These are phyloP conservation scores for Colletotrichum tanaceti DNA, from an alignment of 2,329 filamentous ascomycete species.

Conservation along the genomic window DNA sequence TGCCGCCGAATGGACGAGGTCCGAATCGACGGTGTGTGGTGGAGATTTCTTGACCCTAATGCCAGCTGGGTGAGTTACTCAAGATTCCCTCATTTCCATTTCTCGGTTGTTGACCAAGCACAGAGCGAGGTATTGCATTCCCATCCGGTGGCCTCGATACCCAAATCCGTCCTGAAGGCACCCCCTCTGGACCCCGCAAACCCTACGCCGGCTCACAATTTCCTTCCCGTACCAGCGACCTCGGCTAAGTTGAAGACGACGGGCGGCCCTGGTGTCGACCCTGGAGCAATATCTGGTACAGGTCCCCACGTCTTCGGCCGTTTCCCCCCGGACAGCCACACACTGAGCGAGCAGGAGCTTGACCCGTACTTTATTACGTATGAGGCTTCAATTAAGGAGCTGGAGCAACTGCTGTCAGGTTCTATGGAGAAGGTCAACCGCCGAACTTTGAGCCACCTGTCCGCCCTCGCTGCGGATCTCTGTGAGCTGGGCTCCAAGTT, in stretches of 20 bases:
- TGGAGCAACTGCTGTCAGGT: slow-evolving; percentile 88
- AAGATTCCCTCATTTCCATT: background rate
- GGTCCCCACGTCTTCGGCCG: slow-evolving; percentile 75
- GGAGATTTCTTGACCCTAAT: slow-evolving; percentile 97
- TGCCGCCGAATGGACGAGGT: slow-evolving; percentile 94
- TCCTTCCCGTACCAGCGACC: slow-evolving; percentile 84
- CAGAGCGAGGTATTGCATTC: slow-evolving; percentile 96
- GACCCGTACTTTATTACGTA: slow-evolving; percentile 97
- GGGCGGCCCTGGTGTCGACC: slow-evolving; percentile 44
- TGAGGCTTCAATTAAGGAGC: slow-evolving; percentile 89
- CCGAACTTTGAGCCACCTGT: slow-evolving; percentile 85
- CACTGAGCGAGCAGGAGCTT: slow-evolving; percentile 86
- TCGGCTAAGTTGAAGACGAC: slow-evolving; percentile 85
- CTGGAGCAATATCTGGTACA: slow-evolving; percentile 51
- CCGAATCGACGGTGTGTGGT: slow-evolving; percentile 93
- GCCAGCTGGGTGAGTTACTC: slow-evolving; percentile 85
- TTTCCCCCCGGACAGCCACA: slow-evolving; percentile 83
- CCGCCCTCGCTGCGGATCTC: slow-evolving; percentile 85
- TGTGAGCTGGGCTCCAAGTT: slow-evolving; percentile 95
- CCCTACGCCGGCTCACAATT: slow-evolving; percentile 85
- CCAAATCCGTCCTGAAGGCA: slow-evolving; percentile 93
- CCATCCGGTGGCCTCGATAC: slow-evolving; percentile 88
- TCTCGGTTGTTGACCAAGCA: slow-evolving; percentile 44
- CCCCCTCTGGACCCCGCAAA: slow-evolving; percentile 97
- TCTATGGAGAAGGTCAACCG: slow-evolving; percentile 98